Percentiles rank a stretch among this genome's conserved stretches.
These are phyloP conservation scores for Phytophthora palmivora DNA, from an alignment of 352 stramenopile genomes.

Conservation along the genomic window DNA sequence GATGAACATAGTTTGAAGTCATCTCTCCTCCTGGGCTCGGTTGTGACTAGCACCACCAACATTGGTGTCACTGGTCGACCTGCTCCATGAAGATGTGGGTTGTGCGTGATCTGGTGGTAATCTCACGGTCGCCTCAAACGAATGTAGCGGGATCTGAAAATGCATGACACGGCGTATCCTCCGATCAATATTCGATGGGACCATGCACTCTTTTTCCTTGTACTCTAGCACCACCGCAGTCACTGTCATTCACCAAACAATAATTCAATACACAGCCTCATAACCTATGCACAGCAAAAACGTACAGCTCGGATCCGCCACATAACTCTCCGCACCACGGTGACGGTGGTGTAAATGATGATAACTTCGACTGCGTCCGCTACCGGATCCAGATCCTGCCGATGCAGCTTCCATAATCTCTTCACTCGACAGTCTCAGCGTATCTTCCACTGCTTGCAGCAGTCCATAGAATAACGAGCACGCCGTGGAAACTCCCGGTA, in stretches of 20 bases:
- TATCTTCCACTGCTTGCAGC: conserved; percentile 76
- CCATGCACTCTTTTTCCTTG: conserved; percentile 84
- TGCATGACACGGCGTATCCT: conserved; percentile 91
- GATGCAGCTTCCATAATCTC: conserved; percentile 45
- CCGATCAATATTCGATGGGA: conserved; percentile 83
- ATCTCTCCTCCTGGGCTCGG: conserved; percentile 43
- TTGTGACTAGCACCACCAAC: conserved; percentile 18
- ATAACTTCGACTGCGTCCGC: conserved; percentile 37
- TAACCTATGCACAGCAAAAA: conserved; percentile 26
- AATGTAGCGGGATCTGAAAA: conserved; percentile 84
- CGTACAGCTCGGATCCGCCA: conserved; percentile 72
- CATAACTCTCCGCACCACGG: conserved; percentile 52
- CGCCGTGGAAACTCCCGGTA: conserved; percentile 72
- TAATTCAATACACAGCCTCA: conserved; percentile 1
- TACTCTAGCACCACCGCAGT: conserved; percentile 89
- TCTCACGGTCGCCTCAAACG: conserved; percentile 85
- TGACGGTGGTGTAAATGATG: conserved; percentile 40
- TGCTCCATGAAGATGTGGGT: conserved; percentile 17
- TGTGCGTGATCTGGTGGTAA: conserved; percentile 53
- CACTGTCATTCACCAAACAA: conserved; percentile 43
- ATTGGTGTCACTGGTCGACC: conserved; percentile 25
- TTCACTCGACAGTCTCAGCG: conserved; percentile 51
- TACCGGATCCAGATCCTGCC: conserved; percentile 20
- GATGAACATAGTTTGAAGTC: conserved; percentile 45
- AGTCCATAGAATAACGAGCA: conserved; percentile 77